Evolutionary conservation across 2,329 filamentous ascomycete genomes (phyloP).

Genomic region (Ophiostoma ulmi): DNA sequence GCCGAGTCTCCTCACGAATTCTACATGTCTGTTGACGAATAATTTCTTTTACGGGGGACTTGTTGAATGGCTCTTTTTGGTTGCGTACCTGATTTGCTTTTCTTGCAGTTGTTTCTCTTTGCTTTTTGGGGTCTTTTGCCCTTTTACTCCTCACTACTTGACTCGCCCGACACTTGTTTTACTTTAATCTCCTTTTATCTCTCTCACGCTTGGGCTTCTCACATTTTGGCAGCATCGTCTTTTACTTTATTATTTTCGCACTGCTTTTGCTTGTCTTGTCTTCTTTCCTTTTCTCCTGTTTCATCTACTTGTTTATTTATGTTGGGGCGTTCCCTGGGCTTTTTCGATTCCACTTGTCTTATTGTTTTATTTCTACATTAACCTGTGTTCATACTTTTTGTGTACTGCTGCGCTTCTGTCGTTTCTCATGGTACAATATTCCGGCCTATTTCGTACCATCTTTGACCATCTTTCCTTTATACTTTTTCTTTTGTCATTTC

Average conservation of each 20-base stretch:
- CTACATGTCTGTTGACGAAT: constrained; percentile 12
- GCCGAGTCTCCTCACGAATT: neutral
- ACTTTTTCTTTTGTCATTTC: constrained; percentile 4
- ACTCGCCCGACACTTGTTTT: neutral
- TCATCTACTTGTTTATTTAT: neutral
- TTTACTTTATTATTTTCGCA: neutral
- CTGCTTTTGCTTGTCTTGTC: neutral
- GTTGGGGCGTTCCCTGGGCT: constrained; percentile 12
- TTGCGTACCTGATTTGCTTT: constrained; percentile 1
- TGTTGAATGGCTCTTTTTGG: constrained; percentile 16
- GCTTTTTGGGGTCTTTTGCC: neutral
- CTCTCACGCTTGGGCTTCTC: constrained; percentile 6
- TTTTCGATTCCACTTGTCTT: constrained; percentile 7
- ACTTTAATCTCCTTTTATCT: neutral
- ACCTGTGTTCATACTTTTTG: constrained; percentile 1
- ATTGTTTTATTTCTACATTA: neutral
- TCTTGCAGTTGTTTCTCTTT: neutral
- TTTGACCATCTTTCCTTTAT: neutral
- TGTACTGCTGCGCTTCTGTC: neutral
- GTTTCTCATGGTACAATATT: neutral
- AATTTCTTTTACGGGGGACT: constrained; percentile 7
- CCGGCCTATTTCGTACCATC: neutral
- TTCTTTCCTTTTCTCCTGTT: neutral
- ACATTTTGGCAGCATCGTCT: neutral
- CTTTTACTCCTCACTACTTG: neutral